Evolutionary conservation across 1,284 basidiomycete species (phyloP).

Genomic region (Sphaerobolus stellatus): DNA sequence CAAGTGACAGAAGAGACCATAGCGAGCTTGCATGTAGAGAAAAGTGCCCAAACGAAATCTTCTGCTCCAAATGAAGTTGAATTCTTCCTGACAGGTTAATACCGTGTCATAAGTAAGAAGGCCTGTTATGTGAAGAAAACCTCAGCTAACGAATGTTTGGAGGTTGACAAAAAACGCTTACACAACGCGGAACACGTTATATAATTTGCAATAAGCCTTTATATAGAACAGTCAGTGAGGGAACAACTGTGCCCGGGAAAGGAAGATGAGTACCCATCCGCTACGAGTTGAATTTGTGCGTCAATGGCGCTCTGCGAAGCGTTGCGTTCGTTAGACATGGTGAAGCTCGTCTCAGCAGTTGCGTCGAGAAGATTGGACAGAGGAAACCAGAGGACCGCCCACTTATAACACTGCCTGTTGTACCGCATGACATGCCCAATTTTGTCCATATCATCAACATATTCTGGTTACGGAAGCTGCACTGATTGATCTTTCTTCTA

Average conservation of each 20-base stretch:
- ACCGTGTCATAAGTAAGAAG: neutral
- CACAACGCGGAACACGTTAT: neutral
- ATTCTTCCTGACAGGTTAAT: neutral
- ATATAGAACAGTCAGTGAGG: neutral
- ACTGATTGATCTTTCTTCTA: too few relatives aligned
- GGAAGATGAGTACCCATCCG: neutral
- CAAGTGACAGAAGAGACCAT: neutral
- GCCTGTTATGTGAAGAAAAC: neutral
- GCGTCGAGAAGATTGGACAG: too few relatives aligned
- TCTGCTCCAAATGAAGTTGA: neutral
- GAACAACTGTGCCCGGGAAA: neutral
- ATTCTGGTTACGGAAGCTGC: too few relatives aligned
- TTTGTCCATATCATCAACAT: too few relatives aligned
- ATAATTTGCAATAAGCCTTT: neutral
- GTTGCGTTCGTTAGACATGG: too few relatives aligned
- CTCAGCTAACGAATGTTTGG: neutral
- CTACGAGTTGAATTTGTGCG: neutral
- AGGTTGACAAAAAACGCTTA: neutral
- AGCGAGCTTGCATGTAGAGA: neutral
- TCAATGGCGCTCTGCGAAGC: too few relatives aligned
- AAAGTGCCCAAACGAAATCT: neutral
- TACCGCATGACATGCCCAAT: too few relatives aligned
- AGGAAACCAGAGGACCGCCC: too few relatives aligned
- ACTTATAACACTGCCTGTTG: too few relatives aligned
- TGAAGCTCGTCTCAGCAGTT: too few relatives aligned